These are phyloP conservation scores for Asterophora parasitica DNA, from an alignment of 768 basidiomycete species.

Conservation along the genomic window DNA sequence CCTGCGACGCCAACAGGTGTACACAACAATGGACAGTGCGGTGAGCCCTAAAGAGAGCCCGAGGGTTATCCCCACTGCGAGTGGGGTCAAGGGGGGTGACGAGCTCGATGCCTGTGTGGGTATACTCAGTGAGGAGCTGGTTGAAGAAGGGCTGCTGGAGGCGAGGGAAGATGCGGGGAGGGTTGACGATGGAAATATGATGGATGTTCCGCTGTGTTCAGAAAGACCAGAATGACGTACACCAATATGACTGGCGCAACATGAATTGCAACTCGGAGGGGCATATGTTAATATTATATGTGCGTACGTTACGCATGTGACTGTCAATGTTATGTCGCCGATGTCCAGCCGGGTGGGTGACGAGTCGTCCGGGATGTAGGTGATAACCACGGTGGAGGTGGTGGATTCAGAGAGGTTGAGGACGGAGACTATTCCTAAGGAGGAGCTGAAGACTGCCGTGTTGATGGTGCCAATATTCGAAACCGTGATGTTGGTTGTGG, in stretches of 20 bases:
- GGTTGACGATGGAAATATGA: slow-evolving; percentile 31
- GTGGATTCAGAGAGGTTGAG: slow-evolving; percentile 35
- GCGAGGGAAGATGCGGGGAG: slow-evolving; percentile 33
- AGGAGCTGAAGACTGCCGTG: slow-evolving; percentile 35
- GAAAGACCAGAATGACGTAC: too few species aligned
- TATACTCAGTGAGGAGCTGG: slow-evolving; percentile 3
- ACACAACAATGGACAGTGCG: slow-evolving; percentile 15
- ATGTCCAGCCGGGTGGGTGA: slow-evolving; percentile 32
- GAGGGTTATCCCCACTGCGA: slow-evolving; percentile 24
- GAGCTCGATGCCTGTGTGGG: slow-evolving; percentile 7
- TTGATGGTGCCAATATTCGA: slow-evolving; percentile 32
- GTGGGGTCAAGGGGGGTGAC: slow-evolving; percentile 14
- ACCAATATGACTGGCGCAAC: too few species aligned
- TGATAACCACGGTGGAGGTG: slow-evolving; percentile 38
- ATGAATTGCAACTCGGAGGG: too few species aligned
- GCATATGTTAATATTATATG: too few species aligned
- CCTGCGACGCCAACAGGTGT: slow-evolving; percentile 22
- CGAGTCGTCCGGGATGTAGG: slow-evolving; percentile 27
- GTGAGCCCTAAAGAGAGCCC: slow-evolving; percentile 28
- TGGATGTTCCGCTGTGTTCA: slow-evolving; percentile 25
- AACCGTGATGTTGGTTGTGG: slow-evolving; percentile 48
- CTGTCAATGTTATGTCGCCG: slow-evolving; percentile 31
- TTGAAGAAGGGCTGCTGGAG: slow-evolving; percentile 8
- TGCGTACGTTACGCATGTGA: slow-evolving; percentile 33
- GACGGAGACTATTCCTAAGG: slow-evolving; percentile 32